These are phyloP conservation scores for Nemania bipapillata DNA, from an alignment of 2,329 filamentous ascomycete species.

Conservation along the genomic window DNA sequence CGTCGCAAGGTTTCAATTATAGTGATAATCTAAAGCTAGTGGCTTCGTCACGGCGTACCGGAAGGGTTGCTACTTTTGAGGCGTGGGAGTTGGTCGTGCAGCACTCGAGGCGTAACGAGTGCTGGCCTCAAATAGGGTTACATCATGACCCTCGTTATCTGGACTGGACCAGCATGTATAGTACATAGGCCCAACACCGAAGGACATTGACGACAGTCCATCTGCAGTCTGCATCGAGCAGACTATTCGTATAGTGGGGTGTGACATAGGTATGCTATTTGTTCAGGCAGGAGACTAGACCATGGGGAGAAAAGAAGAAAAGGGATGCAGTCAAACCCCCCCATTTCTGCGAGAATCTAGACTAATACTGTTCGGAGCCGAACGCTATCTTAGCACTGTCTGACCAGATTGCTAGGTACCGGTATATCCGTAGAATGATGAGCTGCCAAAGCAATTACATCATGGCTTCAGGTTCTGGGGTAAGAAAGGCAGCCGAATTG, in stretches of 20 bases:
- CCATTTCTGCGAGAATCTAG: too few species aligned
- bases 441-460: too few species aligned
- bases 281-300: neutral
- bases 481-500: too few species aligned
- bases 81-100: neutral
- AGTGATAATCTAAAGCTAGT: neutral
- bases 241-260: slow-evolving; percentile 7
- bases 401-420: too few species aligned
- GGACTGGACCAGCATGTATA: neutral
- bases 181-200: too few species aligned
- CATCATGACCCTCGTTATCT: neutral
- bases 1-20: too few species aligned
- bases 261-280: neutral
- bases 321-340: neutral
- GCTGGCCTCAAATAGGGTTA: neutral
- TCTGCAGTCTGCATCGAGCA: neutral
- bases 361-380: too few species aligned
- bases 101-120: neutral
- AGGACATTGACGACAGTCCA: neutral
- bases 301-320: neutral
- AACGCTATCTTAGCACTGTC: too few species aligned
- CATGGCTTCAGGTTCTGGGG: too few species aligned
- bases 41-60: neutral
- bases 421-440: too few species aligned
- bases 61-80: neutral